Base-by-base conservation (phyloP, 2,329 filamentous ascomycete species). In the Graphilbum sp. region DNA sequence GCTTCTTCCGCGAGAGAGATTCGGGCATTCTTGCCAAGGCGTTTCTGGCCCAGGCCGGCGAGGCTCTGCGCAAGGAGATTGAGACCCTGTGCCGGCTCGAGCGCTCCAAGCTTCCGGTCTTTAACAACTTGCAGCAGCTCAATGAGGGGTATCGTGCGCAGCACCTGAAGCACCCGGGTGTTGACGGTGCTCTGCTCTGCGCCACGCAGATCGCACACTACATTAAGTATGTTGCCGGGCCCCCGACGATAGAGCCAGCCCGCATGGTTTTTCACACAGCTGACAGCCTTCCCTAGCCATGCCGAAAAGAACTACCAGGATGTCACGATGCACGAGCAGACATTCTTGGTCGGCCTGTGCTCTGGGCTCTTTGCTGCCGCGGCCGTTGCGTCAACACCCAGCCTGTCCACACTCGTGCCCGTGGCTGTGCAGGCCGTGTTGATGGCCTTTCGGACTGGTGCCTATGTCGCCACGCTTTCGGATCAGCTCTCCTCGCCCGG, bases 341-440 rank as follows among this genome's bases (percentile, higher is more conserved):
- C 63, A 13, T 60, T 67, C 49, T 60, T 76, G 19, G 63, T 79
- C 21, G 77, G 75, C 41, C 65, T 82, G 32, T 81, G 77, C 61
- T 79, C 75, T 31, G 78, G 78, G 37, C 62, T 79, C 18, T 70
- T 82, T 47, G 75, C 77, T n/a, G 77, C 73, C n/a, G 62, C 70
- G 12, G 77, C 75, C 15, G 69, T 81, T 40, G 69, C 75, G 12
- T 74, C 70, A 18, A 67, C 76, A 24, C 68, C 67, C 42, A 75
- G 72, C 6, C 58, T 79, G 35, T 70, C 69, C 16, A 64, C 72
- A 34, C 59, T 83, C 27, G 61, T 80, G 18, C 67, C 67, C 7
- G 61, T 81, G 36, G 75, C 68, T 37, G 65, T 77, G 15, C 70
- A 79, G 51, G 64, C 71, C 20, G 72, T 79, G 19, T 63, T 77